Evolutionary conservation across 129 eudicot species (phyloP), one percentile per base, ranked within the genome.

Genomic region (Artemisia tridentata): DNA sequence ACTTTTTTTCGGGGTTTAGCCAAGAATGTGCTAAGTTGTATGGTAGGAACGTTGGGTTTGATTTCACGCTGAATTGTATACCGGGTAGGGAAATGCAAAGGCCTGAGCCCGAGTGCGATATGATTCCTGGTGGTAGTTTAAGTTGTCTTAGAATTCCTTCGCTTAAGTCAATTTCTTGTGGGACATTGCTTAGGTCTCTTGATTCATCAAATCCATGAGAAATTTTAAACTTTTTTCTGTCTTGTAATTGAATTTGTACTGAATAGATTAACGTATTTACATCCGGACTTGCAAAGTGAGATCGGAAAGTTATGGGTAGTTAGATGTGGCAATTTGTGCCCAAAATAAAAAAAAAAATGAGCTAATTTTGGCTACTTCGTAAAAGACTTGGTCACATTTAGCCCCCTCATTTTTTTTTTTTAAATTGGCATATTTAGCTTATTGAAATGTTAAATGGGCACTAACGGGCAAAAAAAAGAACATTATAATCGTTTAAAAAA

Each of bases 11-110:
- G 5, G 96, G 91, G 85, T 81, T 80, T 25, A 72, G 81, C 41
- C 85, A 83, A 31, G 83, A 77, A 47, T 88, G 96, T 75, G 75
- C 79, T 3, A 84, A 74, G 3, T 46, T 85, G 77, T 67, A 47
- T 57, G 75, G 69, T 9, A 80, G 86, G 69, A 88, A 83, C 67
- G 77, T 83, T 12, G 88, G 88, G n/a, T 86, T 88, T 69, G 96
- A 88, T 81, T 81, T 88, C 67, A 75, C 92, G 9, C 68, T 71
- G 65, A 88, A 88, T 66, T 88, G 96, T 70, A 88, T 88, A 6
- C 95, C 96, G 1, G 98, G 98, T 23, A 80, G 73, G 68, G 73
- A 77, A 15, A 81, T 86, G 95, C 98, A 92, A 71, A 87, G 98
- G 73, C 98, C 98, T 14, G 74, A 79, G 68, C 96, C 95, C 2